Base-by-base conservation (phyloP, 768 basidiomycete species). In the Xanthoconium stramineum region DNA sequence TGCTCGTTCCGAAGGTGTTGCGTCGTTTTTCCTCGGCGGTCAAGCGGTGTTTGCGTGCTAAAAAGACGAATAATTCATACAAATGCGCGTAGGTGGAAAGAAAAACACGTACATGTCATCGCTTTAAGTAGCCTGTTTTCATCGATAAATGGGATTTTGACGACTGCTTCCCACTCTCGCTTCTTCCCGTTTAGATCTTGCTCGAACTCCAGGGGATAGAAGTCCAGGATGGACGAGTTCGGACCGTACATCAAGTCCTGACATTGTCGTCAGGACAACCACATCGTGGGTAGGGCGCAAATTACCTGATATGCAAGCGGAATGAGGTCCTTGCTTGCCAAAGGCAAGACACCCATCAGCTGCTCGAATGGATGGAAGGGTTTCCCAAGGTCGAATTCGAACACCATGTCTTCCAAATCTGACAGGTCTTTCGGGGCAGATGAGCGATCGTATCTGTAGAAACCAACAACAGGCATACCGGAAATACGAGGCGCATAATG, bases 81-180 rank as follows among this genome's bases (percentile, higher is more conserved):
- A 2, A 33, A 15, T 9, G n/a, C 58, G 0, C 20, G 29, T 24
- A 19, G 32, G 14, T 35, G 20, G 13, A 57, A n/a, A 36, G 40
- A 32, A 33, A 45, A 5, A 9, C 0, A 58, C 66, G 37, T 14
- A 91, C 92, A 72, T 33, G 77, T 74, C 96, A 99, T 98, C 4
- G 95, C 91, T 33, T 76, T 76, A 33, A 97, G 74, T 20, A 99
- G 69, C 50, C 92, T 79, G 12, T 74, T 62, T 69, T 95, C 85
- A 45, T 97, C 86, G 57, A 99, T 98, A 72, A 99, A 99, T 0
- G 97, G 97, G 61, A 99, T 98, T 75, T 98, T 98, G 52, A 99
- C 94, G 49, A 98, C 84, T 0, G 97, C 96, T 71, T 99, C 97
- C 97, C 97, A 99, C 28, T 98, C 96, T 62, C 89, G 87, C 70